Evolutionary conservation across 352 stramenopile genomes (phyloP), one percentile per base, ranked within the genome.

Genomic region (Pythium volutum): DNA sequence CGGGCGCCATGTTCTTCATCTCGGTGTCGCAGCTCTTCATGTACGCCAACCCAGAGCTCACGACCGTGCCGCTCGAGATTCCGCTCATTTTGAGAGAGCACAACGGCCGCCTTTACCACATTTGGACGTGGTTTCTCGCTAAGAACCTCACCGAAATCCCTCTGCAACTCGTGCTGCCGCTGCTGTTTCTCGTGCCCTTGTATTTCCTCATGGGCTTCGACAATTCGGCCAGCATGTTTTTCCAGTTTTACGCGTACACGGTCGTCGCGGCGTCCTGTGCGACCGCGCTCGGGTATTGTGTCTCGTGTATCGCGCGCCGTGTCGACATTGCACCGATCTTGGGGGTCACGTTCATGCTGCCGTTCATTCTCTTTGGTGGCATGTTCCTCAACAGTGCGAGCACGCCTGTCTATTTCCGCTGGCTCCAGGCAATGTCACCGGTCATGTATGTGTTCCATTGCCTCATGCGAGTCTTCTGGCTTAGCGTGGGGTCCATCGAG

Each of bases 11-110:
- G 8, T 62, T 88, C 22, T 55, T 88, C 43, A 71, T 84, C 34
- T 73, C 67, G 6, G 66, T 88, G 33, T 68, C 80, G 15, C 76
- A 85, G 34, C 74, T 81, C 41, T 76, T 89, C 41, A 73, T 61
- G 43, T 65, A 55, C 34, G 66, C 64, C 26, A 76, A 74, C 49
- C 67, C 71, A 4, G 64, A 72, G 25, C 61, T 78, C 43, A 61
- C 62, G 1, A 59, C 64, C n/a, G 61, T 78, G 4, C 71, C 67
- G 15, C 33, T 74, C 1, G 71, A 76, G 43, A 58, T 78, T 31
- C 59, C 71, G 15, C 50, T 78, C 34, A 69, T 78, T 29, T 43
- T 70, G 18, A 57, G 71, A 8, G 71, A 78, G 26, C 67, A 74
- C 55, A 58, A 76, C 20, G 64, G 52, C 1, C 55, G 63, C 0